These are phyloP conservation scores for Cladophialophora immunda DNA, from an alignment of 2,329 filamentous ascomycete genomes.

Conservation along the genomic window DNA sequence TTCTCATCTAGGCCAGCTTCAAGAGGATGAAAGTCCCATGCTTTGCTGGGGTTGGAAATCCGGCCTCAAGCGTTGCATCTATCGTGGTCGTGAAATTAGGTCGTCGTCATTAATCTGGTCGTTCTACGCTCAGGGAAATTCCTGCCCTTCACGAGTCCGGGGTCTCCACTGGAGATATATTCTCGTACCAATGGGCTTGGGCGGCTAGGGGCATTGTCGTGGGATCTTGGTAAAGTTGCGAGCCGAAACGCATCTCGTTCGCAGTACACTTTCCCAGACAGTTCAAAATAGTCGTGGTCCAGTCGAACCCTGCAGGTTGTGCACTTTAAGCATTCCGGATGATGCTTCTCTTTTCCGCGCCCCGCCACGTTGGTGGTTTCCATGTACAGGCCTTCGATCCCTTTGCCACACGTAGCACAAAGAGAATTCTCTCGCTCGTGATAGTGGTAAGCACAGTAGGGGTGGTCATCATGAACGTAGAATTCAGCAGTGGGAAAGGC, in stretches of 20 bases:
- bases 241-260: slow-evolving; percentile 79
- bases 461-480: slow-evolving; percentile 86
- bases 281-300: slow-evolving; percentile 88
- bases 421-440: slow-evolving; percentile 89
- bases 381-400: slow-evolving; percentile 93
- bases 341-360: slow-evolving; percentile 72
- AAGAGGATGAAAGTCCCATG: slow-evolving; percentile 7
- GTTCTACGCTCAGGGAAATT: slow-evolving; percentile 60
- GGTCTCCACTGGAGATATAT: slow-evolving; percentile 40
- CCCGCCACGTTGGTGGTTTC: slow-evolving; percentile 70
- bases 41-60: neutral
- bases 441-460: slow-evolving; percentile 92
- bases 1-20: slow-evolving; percentile 6
- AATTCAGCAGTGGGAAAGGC: slow-evolving; percentile 90
- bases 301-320: slow-evolving; percentile 75
- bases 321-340: slow-evolving; percentile 86
- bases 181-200: slow-evolving; percentile 40
- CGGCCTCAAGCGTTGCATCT: slow-evolving; percentile 12
- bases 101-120: slow-evolving; percentile 56
- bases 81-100: slow-evolving; percentile 30
- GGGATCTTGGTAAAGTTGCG: slow-evolving; percentile 36
- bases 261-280: slow-evolving; percentile 81
- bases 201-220: slow-evolving; percentile 41
- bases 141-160: slow-evolving; percentile 44
- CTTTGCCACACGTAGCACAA: slow-evolving; percentile 78